Percentiles rank a stretch among this genome's conserved stretches.
phyloP scores from a whole-genome alignment of 352 stramenopile genomes.

The Globisporangium sylvaticum region DNA sequence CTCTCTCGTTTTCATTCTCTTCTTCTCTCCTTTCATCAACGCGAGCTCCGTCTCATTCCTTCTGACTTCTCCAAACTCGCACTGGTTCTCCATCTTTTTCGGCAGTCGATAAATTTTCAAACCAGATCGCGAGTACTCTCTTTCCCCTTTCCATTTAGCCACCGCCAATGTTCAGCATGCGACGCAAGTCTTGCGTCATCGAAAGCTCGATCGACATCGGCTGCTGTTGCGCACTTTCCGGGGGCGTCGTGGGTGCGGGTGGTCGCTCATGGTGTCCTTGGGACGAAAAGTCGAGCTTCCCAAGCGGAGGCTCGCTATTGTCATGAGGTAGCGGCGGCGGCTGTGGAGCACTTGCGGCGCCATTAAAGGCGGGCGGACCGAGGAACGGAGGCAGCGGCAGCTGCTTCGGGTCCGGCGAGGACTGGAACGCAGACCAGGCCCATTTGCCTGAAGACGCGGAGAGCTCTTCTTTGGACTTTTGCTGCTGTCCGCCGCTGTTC shows the following conservation, averaged over 20 bases:
- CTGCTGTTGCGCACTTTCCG: conserved; percentile 9
- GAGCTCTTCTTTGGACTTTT: conserved; percentile 47
- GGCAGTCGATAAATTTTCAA: too few relatives aligned
- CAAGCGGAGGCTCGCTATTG: conserved; percentile 20
- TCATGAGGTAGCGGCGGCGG: conserved; percentile 20
- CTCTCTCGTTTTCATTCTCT: not conserved
- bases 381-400: conserved; percentile 76
- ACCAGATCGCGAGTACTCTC: not conserved
- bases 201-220: conserved; percentile 59
- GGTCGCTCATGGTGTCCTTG: conserved; percentile 13
- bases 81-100: not conserved
- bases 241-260: conserved; percentile 32
- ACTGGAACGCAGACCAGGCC: conserved; percentile 84
- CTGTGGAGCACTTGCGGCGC: conserved; percentile 18
- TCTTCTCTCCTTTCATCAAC: too few relatives aligned
- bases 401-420: conserved; percentile 66
- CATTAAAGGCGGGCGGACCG: conserved; percentile 14
- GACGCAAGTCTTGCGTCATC: conserved; percentile 76
- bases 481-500: conserved; percentile 13
- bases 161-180: conserved; percentile 77
- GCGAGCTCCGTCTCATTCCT: not conserved
- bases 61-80: not conserved
- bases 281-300: conserved; percentile 3
- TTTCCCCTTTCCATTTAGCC: conserved; percentile 16
- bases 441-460: conserved; percentile 58